Evolutionary conservation across 2,329 filamentous ascomycete genomes (phyloP), one percentile per base, ranked within the genome.

Genomic region (Aschersonia sp.): DNA sequence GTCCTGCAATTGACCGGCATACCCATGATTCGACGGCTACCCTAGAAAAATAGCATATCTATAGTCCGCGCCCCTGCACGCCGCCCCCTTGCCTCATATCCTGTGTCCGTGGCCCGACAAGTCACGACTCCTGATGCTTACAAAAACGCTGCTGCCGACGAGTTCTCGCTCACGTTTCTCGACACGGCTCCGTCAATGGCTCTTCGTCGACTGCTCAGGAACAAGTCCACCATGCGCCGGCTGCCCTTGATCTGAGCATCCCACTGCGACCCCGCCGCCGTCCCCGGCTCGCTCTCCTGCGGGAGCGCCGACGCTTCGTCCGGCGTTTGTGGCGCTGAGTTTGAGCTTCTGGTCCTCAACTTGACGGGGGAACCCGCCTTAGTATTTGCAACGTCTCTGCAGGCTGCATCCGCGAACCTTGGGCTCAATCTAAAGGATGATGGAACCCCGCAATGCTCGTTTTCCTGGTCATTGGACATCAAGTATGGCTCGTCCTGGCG

Each of bases 161-260:
- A 60, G 49, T 55, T 60, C 4, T 58, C 58, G 42, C 53, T 53
- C 30, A 51, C 56, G 14, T 51, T 54, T 6, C 51, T 54, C 37
- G 52, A 51, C 46, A 47, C 50, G 30, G 61, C 65, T 10, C 65
- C 66, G 30, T 61, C 57, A 39, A 68, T 65, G 10, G 65, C 63
- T 51, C 58, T 68, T 12, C 68, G 64, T 14, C 73, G 65, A 44
- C 67, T 73, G 50, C 63, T 75, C 31, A 78, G 60, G 55, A 78
- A 77, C 45, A 71, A 50, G 46, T 78, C 73, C 6, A 78, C 73
- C 69, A 78, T 76, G 42, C 63, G 63, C 57, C 69, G 69, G 53
- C 72, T 72, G 2, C 69, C 69, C 50, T 67, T 57, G 0, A 57
- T 58, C 49, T 69, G 66, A 0, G 60, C 57, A 40, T 65, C 60